A percentile compares a stretch with the other conserved stretches of the same genome.
Conservation (phyloP, 2,329 filamentous ascomycete genomes). For the Zalaria obscura region DNA sequence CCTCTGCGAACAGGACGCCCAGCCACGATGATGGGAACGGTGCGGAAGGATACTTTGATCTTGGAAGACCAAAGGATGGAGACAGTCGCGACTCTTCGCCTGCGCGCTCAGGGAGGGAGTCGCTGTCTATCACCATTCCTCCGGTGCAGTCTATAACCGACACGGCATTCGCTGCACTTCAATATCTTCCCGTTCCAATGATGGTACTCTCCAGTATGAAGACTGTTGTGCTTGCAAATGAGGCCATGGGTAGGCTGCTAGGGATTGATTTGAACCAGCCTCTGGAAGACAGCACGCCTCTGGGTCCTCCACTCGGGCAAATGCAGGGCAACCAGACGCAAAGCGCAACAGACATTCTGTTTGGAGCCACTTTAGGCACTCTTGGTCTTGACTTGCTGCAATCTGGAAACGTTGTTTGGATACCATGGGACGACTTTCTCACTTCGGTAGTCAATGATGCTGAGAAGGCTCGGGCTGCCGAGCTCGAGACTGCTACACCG, state of each 20-base stretch:
- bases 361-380: conserved; percentile 52
- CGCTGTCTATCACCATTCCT: conserved; percentile 18
- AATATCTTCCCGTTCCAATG: conserved; percentile 60
- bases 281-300: conserved; percentile 17
- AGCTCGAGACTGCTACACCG: neutral
- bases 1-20: neutral
- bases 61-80: conserved; percentile 1
- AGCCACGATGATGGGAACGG: neutral
- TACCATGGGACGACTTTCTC: conserved; percentile 37
- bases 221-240: conserved; percentile 59
- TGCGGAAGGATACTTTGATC: neutral
- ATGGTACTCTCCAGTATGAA: conserved; percentile 55
- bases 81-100: conserved; percentile 6
- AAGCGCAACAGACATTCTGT: conserved; percentile 43
- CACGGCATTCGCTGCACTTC: conserved; percentile 51
- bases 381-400: conserved; percentile 62
- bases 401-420: conserved; percentile 41
- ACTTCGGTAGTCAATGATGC: conserved; percentile 28
- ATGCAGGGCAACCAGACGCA: neutral
- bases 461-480: conserved; percentile 5
- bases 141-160: conserved; percentile 15
- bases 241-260: conserved; percentile 58
- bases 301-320: neutral
- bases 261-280: conserved; percentile 37
- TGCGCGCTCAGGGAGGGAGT: neutral